A percentile compares a stretch with the other conserved stretches of the same genome.
These are phyloP conservation scores for Cruciata laevipes DNA, from an alignment of 257 asterid species.

Conservation along the genomic window DNA sequence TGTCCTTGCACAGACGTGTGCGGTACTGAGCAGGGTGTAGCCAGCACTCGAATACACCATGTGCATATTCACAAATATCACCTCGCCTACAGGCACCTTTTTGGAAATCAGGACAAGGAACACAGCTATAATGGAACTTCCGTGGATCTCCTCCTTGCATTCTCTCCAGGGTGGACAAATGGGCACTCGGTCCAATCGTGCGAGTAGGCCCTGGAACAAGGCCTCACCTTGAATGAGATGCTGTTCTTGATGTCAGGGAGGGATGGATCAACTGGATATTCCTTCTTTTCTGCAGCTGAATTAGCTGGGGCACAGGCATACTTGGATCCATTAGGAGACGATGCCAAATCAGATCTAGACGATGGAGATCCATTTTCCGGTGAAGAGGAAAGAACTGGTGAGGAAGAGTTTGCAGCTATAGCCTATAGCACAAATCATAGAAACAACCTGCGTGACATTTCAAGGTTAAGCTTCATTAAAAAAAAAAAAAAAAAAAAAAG, in stretches of 20 bases:
- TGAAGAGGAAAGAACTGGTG: constrained; percentile 60
- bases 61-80: constrained; percentile 97
- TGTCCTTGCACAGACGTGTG: constrained; percentile 85
- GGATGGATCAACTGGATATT: constrained; percentile 86
- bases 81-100: constrained; percentile 95
- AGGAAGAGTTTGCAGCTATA: constrained; percentile 55
- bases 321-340: constrained; percentile 44
- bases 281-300: constrained; percentile 58
- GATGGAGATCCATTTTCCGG: constrained; percentile 61
- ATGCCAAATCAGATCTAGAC: constrained; percentile 44
- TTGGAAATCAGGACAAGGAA: constrained; percentile 95
- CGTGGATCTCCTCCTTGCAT: constrained; percentile 97
- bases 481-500: no score
- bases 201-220: constrained; percentile 96
- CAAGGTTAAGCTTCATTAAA: no score
- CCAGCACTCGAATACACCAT: constrained; percentile 98
- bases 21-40: constrained; percentile 96
- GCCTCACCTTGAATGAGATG: constrained; percentile 80
- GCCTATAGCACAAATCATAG: no score
- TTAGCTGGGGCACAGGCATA: constrained; percentile 32
- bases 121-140: constrained; percentile 90
- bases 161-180: constrained; percentile 94
- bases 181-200: constrained; percentile 99
- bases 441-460: no score
- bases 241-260: constrained; percentile 86